Base-by-base conservation (phyloP, 768 basidiomycete genomes). In the Mrakia gelida region DNA sequence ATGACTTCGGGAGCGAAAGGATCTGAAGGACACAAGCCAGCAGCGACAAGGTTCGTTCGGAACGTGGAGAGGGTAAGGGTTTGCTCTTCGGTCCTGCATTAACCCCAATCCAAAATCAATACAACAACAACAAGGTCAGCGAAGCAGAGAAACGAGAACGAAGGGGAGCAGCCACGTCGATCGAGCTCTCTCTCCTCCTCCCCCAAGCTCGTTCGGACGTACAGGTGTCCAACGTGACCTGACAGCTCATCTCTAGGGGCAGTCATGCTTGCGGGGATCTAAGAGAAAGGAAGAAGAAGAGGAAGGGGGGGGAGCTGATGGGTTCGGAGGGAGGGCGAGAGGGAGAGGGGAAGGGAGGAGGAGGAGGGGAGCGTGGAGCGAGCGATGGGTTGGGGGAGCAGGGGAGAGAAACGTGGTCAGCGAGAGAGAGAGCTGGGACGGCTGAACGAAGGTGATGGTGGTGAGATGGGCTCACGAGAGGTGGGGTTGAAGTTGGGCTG, bases 151-250 rank as follows among this genome's bases (percentile, higher is more conserved):
- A 18, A 11, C 32, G 73, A 75, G 65, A 83, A 78, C 0, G 86
- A 83, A 1, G 88, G 88, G 28, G 23, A 41, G 67, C 71, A n/a
- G 38, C 73, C 32, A 63, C 54, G 56, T 56, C n/a, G 41, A 61
- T 30, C 63, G 61, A 68, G 65, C 32, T 26, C 18, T n/a, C 41
- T 7, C 34, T n/a, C 30, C 11, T 15, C 38, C 67, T 13, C 38
- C 34, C 41, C 11, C 30, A n/a, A n/a, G n/a, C n/a, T n/a, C n/a
- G n/a, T n/a, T n/a, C 34, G n/a, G 11, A 81, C 84, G 49, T 75
- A 85, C 81, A 95, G 88, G 83, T 94, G 93, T n/a, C 93, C 93
- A 56, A 93, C 85, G 43, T 90, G 87, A 23, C 93, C 93, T 28
- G 92, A 90, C 1, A 86, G 86, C 76, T 71, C 59, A 81, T 86